Conservation (phyloP, 1,284 basidiomycete genomes). For the Ceratorhiza oryzae-sativae region DNA sequence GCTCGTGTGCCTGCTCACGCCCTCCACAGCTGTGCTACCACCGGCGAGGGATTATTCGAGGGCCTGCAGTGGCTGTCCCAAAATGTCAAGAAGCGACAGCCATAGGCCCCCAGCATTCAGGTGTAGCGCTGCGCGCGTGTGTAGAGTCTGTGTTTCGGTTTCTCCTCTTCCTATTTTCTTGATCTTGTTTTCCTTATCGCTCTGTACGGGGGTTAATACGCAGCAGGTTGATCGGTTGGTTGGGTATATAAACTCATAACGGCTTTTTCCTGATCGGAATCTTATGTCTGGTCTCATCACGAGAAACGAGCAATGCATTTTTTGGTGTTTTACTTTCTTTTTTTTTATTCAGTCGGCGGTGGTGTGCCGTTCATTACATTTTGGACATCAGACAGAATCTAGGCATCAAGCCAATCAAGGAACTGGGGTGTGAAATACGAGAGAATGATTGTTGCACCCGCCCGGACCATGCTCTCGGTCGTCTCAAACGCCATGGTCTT, state of each 20-base stretch:
- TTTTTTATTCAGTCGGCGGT: neutral
- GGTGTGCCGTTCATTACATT: neutral
- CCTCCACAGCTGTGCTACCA: slow-evolving; percentile 82
- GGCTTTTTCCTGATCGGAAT: neutral
- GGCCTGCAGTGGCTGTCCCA: slow-evolving; percentile 96
- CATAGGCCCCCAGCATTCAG: slow-evolving; percentile 43
- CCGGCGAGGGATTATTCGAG: slow-evolving; percentile 94
- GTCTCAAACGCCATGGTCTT: slow-evolving; percentile 94
- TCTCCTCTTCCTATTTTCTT: neutral
- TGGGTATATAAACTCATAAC: slow-evolving; percentile 6
- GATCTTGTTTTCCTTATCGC: slow-evolving; percentile 1
- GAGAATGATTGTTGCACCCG: slow-evolving; percentile 89
- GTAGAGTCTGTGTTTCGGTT: slow-evolving; percentile 8
- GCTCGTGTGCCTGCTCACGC: slow-evolving; percentile 32
- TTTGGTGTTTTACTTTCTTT: neutral
- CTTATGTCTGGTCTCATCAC: slow-evolving; percentile 26
- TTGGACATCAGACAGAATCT: neutral
- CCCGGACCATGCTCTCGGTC: slow-evolving; percentile 87
- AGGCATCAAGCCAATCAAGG: slow-evolving; percentile 81
- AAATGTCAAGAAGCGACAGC: slow-evolving; percentile 90
- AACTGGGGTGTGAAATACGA: slow-evolving; percentile 97
- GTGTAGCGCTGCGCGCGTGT: slow-evolving; percentile 29
- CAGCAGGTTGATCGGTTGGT: neutral
- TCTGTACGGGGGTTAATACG: slow-evolving; percentile 16
- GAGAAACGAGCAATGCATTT: slow-evolving; percentile 28